Conservation (phyloP, 2,329 filamentous ascomycete species). For the Aspergillus arachidicola region DNA sequence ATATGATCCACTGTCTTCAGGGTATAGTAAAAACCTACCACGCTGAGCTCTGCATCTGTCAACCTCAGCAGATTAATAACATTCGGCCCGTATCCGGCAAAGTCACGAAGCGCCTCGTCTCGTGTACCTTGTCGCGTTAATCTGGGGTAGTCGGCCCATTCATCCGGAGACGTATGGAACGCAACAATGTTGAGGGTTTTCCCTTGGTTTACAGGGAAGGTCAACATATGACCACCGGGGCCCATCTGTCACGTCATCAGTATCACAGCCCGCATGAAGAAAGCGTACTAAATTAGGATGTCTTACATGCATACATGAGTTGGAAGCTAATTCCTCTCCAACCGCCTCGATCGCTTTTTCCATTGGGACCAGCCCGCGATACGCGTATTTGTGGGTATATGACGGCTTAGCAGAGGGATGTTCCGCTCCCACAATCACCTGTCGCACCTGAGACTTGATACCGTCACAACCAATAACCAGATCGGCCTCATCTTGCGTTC, state of each 20-base stretch:
- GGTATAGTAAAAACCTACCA: slow-evolving; percentile 14
- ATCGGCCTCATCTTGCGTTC: slow-evolving; percentile 44
- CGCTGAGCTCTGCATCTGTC: slow-evolving; percentile 31
- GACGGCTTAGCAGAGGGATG: slow-evolving; percentile 47
- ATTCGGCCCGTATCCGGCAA: slow-evolving; percentile 25
- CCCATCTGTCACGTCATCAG: slow-evolving; percentile 32
- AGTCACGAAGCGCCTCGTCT: slow-evolving; percentile 26
- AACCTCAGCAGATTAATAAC: slow-evolving; percentile 29
- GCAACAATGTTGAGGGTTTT: slow-evolving; percentile 52
- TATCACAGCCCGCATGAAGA: background rate
- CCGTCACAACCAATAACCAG: slow-evolving; percentile 53
- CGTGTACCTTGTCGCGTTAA: slow-evolving; percentile 24
- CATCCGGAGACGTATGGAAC: slow-evolving; percentile 36
- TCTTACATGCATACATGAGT: slow-evolving; percentile 36
- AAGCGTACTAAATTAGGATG: background rate
- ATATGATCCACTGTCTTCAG: background rate
- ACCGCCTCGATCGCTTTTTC: slow-evolving; percentile 47
- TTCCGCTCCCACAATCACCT: slow-evolving; percentile 46
- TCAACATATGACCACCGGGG: slow-evolving; percentile 49
- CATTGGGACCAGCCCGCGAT: slow-evolving; percentile 56
- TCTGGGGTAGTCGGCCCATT: slow-evolving; percentile 23
- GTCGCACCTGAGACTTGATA: slow-evolving; percentile 52
- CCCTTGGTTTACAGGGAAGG: slow-evolving; percentile 53
- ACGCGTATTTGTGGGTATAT: slow-evolving; percentile 57
- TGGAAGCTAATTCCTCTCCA: slow-evolving; percentile 48